Conservation (phyloP, 163 green algal species). For the Chlorella variabilis region DNA sequence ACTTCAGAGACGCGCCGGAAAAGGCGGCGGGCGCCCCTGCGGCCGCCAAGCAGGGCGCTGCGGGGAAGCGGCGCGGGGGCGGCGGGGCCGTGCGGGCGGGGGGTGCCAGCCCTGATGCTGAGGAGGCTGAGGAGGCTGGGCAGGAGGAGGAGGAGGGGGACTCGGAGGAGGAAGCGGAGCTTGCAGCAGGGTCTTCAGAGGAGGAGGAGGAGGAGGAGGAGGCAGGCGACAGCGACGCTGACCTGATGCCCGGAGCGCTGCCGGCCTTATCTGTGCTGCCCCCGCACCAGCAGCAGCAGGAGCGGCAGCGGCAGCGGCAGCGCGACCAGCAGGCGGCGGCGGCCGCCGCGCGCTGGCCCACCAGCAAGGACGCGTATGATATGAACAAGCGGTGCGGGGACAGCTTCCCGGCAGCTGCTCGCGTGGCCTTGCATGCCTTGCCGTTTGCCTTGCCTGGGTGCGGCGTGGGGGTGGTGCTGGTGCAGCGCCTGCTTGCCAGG, state of each 20-base stretch:
- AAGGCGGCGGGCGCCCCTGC: background rate
- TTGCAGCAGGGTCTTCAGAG: constrained; percentile 7
- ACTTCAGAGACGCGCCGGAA: constrained; percentile 62
- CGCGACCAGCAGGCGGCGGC: background rate
- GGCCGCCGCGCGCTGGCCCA: constrained; percentile 3
- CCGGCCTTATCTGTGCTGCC: too few relatives aligned
- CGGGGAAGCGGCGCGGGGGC: too few relatives aligned
- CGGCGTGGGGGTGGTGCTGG: too few relatives aligned
- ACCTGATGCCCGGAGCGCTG: constrained; percentile 1
- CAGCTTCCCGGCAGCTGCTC: background rate
- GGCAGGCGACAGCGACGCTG: background rate
- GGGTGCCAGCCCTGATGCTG: background rate
- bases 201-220: constrained; percentile 8
- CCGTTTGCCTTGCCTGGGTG: background rate
- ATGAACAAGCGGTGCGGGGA: constrained; percentile 73
- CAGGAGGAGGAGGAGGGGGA: constrained; percentile 39
- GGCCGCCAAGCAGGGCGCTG: background rate
- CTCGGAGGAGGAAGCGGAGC: constrained; percentile 6
- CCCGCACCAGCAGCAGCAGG: constrained; percentile 7
- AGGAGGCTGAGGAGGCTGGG: constrained; percentile 9
- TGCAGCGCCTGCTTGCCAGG: too few relatives aligned
- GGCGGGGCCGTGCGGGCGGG: background rate
- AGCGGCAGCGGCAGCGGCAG: constrained; percentile 24
- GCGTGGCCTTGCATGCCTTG: background rate
- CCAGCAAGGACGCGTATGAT: constrained; percentile 71